Base-by-base conservation (phyloP, 345 rosid genomes). In the Pseudoturritis turrita region DNA sequence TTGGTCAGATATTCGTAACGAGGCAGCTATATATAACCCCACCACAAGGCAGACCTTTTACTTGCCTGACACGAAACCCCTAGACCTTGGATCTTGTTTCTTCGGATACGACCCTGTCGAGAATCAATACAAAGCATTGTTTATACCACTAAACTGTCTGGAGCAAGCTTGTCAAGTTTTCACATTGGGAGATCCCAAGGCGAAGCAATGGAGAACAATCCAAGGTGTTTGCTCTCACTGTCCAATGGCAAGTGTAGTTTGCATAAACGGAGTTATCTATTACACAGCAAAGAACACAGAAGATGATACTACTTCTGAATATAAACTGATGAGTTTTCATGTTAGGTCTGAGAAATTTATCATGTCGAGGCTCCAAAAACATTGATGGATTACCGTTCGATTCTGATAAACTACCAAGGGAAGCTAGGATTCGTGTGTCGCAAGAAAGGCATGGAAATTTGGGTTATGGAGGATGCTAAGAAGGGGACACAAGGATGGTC, bases 11-110 rank as follows among this genome's bases (percentile, higher is more conserved):
- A 29, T 6, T 7, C 2, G 33, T 40, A 4, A 15, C 0, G 53
- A 40, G 62, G 46, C 7, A 52, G 26, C n/a, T 41, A 43, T 67
- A 53, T 54, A 28, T 29, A 68, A 68, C 63, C 63, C 15, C 29
- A 43, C 63, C 26, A 43, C 72, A 19, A 54, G 33, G 22, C 44
- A 54, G 40, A 7, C 62, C 7, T 13, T 66, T 29, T 6, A 23
- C 39, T 21, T 52, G 52, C 39, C n/a, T 29, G 35, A 29, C 8
- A 29, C 5, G 35, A 29, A 29, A 29, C 7, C 35, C 35, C 0
- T 5, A 29, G 35, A 6, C 7, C 5, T 6, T 1, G 35, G 8
- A 7, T 29, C 28, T 22, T 49, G 33, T 43, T 19, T 51, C 59
- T 29, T 29, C 35, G 35, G 35, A 29, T 29, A 29, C 8, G 35